Conservation (phyloP, 2,329 filamentous ascomycete genomes). For the Fusarium chaquense region DNA sequence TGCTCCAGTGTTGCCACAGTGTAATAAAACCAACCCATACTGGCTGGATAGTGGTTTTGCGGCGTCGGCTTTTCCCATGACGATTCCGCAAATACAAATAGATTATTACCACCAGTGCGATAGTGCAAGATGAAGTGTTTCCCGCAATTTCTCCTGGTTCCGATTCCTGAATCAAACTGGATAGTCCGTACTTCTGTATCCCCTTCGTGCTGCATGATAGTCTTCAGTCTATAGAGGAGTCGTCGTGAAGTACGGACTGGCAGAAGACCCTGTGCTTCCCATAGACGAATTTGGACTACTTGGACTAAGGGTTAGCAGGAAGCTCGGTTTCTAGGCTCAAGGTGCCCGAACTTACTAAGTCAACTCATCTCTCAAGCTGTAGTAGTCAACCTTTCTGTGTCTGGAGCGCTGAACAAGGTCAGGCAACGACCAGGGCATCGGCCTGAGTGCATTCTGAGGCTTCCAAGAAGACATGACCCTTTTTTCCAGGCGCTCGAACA, state of each 20-base stretch:
- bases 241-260: conserved; percentile 39
- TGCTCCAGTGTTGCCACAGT: not conserved
- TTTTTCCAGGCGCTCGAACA: conserved; percentile 51
- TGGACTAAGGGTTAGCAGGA: not conserved
- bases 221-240: not conserved
- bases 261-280: conserved; percentile 16
- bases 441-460: conserved; percentile 46
- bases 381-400: not conserved
- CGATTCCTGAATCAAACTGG: not conserved
- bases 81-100: conserved; percentile 4
- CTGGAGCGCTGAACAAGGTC: conserved; percentile 33
- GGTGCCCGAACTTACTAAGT: not conserved
- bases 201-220: not conserved
- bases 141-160: not conserved
- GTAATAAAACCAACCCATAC: conserved; percentile 3
- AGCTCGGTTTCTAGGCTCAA: not conserved
- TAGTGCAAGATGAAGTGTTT: not conserved
- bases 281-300: conserved; percentile 5
- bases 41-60: not conserved
- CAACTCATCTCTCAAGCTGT: not conserved
- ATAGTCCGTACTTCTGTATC: not conserved
- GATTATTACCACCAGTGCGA: not conserved
- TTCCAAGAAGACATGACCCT: conserved; percentile 48
- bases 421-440: conserved; percentile 52
- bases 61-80: conserved; percentile 6